Evolutionary conservation across 1,139 yeast genomes (phyloP).

Genomic region (Sugiyamaella pinicola): DNA sequence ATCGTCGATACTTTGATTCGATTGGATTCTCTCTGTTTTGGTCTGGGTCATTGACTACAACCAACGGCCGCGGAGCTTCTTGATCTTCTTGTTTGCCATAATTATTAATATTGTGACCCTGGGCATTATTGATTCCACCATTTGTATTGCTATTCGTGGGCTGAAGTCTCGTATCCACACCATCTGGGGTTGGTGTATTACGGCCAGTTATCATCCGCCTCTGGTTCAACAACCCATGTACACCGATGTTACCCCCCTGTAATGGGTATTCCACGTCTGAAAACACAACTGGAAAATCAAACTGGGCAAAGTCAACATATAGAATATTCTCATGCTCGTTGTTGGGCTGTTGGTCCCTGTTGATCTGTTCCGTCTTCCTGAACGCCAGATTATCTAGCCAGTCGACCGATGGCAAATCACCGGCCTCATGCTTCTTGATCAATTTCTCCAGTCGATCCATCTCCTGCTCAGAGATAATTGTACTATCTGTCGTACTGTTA

Average conservation of each 20-base stretch:
- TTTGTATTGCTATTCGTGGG: too few species aligned
- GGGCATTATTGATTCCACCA: not conserved
- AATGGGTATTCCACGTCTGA: constrained; percentile 56
- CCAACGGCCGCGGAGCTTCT: not conserved
- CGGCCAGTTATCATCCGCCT: not conserved
- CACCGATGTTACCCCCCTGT: not conserved
- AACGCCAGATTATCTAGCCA: constrained; percentile 80
- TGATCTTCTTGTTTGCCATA: not conserved
- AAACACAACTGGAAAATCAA: constrained; percentile 79
- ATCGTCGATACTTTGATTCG: constrained; percentile 79
- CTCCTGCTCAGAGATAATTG: constrained; percentile 36
- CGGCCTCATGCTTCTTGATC: constrained; percentile 66
- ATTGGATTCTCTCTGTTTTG: constrained; percentile 72
- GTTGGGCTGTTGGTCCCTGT: constrained; percentile 37
- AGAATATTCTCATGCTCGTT: constrained; percentile 48
- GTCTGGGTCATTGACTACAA: constrained; percentile 63
- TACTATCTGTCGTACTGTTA: constrained; percentile 38
- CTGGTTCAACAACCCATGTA: constrained; percentile 1
- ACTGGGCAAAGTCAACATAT: constrained; percentile 70
- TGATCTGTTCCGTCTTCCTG: constrained; percentile 55
- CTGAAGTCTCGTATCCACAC: too few species aligned
- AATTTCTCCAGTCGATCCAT: constrained; percentile 53
- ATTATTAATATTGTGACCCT: not conserved
- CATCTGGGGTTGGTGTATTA: not conserved
- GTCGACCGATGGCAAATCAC: constrained; percentile 59